Conservation (phyloP, 2,329 filamentous ascomycete genomes). For the Triangularia verruculosa region DNA sequence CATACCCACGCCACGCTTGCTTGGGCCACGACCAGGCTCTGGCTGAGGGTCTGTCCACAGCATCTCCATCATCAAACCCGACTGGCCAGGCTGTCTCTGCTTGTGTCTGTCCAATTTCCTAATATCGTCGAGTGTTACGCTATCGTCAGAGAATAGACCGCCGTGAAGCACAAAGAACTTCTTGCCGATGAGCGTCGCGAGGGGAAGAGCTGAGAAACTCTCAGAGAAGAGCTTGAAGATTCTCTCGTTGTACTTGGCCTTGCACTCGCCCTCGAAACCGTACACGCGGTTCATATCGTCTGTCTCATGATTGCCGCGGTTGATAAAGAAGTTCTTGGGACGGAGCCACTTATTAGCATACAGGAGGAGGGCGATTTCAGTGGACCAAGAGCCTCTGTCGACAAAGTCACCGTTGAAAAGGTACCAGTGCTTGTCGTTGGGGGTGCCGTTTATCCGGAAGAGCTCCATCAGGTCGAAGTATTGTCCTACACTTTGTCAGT, state of each 20-base stretch:
- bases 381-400: constrained; percentile 95
- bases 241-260: constrained; percentile 93
- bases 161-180: constrained; percentile 93
- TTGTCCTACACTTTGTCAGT: constrained; percentile 62
- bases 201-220: constrained; percentile 88
- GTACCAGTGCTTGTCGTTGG: constrained; percentile 83
- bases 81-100: constrained; percentile 88
- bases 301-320: constrained; percentile 97
- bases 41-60: constrained; percentile 97
- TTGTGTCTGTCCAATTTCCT: constrained; percentile 86
- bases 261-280: constrained; percentile 97
- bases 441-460: constrained; percentile 85
- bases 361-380: constrained; percentile 88
- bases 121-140: constrained; percentile 86
- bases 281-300: constrained; percentile 99
- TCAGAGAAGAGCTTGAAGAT: constrained; percentile 98
- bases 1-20: constrained; percentile 93
- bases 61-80: constrained; percentile 99
- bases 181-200: constrained; percentile 86
- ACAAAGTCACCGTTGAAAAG: constrained; percentile 99
- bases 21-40: constrained; percentile 80
- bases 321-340: constrained; percentile 86
- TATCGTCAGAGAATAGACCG: constrained; percentile 94
- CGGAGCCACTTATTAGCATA: constrained; percentile 97
- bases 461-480: constrained; percentile 97